Conservation (phyloP, 2,329 filamentous ascomycete genomes). For the Fusarium brevicatenulatum region DNA sequence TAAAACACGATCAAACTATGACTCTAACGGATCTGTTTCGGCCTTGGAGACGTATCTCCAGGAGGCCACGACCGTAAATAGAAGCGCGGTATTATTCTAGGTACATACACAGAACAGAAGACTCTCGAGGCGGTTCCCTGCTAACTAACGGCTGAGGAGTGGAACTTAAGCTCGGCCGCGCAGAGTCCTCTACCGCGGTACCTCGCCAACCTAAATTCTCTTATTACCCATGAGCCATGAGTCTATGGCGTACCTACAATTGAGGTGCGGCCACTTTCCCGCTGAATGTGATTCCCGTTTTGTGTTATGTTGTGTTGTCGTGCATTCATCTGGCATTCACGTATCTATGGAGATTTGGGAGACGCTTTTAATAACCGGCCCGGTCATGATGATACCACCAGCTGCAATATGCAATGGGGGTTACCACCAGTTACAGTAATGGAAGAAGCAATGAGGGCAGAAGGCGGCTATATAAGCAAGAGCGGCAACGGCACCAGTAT, state of each 20-base stretch:
- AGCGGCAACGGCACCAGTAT: constrained; percentile 11
- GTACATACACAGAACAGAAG: constrained; percentile 3
- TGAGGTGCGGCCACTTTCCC: constrained; percentile 4
- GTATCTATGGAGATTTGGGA: constrained; percentile 33
- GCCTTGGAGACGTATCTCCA: constrained; percentile 28
- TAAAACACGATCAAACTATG: constrained; percentile 19
- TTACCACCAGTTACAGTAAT: constrained; percentile 16
- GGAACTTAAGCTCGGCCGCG: constrained; percentile 34
- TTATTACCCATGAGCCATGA: constrained; percentile 3
- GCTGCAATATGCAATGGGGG: constrained; percentile 12
- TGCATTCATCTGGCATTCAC: constrained; percentile 35
- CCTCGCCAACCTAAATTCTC: constrained; percentile 16
- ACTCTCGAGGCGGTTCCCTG: constrained; percentile 13
- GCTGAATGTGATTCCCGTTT: not conserved
- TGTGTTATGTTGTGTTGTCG: constrained; percentile 3
- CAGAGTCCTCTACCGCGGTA: constrained; percentile 19
- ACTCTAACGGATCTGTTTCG: constrained; percentile 39
- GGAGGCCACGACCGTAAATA: not conserved
- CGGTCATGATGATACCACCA: constrained; percentile 32
- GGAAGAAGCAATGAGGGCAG: constrained; percentile 8
- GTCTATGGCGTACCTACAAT: constrained; percentile 5
- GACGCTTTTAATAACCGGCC: constrained; percentile 38
- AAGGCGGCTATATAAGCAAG: constrained; percentile 28
- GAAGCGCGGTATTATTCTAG: constrained; percentile 14
- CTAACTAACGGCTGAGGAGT: constrained; percentile 25